phyloP scores from a whole-genome alignment of 2,329 filamentous ascomycete genomes.

The Fusarium tricinctum region DNA sequence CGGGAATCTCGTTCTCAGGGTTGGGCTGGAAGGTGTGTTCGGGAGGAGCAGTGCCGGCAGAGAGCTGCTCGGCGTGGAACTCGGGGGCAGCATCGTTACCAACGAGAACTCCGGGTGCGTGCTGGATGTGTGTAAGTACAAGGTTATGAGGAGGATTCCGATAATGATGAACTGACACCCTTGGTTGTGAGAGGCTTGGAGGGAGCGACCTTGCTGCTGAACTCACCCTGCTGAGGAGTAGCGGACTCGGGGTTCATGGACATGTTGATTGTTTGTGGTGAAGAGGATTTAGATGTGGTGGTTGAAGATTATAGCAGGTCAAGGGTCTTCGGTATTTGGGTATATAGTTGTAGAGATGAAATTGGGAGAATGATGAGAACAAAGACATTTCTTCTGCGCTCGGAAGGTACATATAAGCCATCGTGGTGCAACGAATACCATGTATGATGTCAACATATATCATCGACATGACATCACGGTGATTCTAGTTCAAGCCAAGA shows the following conservation, averaged over 20 bases:
- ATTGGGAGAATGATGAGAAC: constrained; percentile 4
- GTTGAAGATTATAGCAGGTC: background rate
- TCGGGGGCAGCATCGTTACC: constrained; percentile 72
- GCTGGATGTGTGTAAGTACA: constrained; percentile 59
- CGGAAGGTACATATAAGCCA: constrained; percentile 25
- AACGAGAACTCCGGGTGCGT: constrained; percentile 72
- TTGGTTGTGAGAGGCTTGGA: constrained; percentile 66
- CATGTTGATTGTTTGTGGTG: constrained; percentile 52
- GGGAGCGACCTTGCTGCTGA: constrained; percentile 64
- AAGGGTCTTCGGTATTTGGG: background rate
- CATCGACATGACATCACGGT: constrained; percentile 39
- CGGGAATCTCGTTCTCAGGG: constrained; percentile 53
- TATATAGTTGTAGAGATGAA: constrained; percentile 1
- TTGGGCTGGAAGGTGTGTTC: constrained; percentile 59
- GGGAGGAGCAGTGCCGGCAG: constrained; percentile 73
- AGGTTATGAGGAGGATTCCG: background rate
- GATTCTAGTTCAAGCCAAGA: background rate
- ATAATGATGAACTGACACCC: constrained; percentile 61
- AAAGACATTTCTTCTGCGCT: background rate
- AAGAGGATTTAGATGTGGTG: background rate
- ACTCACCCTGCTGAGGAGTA: constrained; percentile 66
- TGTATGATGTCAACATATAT: constrained; percentile 35
- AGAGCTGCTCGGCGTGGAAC: constrained; percentile 72
- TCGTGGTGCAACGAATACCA: constrained; percentile 1
- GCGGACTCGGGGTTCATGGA: constrained; percentile 67